Evolutionary conservation across 2,329 filamentous ascomycete genomes (phyloP).

Genomic region (Monilinia fructicola): DNA sequence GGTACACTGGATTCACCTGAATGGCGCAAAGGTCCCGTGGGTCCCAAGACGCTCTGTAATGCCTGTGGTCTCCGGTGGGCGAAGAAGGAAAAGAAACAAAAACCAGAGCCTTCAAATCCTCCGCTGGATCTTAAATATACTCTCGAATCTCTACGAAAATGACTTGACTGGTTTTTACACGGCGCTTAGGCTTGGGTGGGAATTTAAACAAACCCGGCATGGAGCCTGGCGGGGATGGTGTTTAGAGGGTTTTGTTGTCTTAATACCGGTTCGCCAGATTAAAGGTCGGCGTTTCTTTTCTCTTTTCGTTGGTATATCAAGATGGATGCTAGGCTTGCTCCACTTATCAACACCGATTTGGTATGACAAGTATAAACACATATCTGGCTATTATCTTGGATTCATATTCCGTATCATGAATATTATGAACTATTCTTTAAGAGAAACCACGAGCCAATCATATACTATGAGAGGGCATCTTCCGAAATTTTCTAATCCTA

Average conservation of each 20-base stretch:
- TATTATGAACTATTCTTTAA: not conserved
- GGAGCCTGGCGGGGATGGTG: slow-evolving; percentile 17
- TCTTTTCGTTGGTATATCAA: slow-evolving; percentile 1
- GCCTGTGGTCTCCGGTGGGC: slow-evolving; percentile 80
- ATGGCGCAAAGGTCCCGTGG: slow-evolving; percentile 91
- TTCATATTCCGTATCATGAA: not conserved
- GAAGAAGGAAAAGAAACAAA: slow-evolving; percentile 76
- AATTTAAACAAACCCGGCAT: not conserved
- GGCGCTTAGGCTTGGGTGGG: slow-evolving; percentile 5
- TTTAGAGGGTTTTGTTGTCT: not conserved
- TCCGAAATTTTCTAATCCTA: too few relatives aligned
- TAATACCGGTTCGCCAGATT: slow-evolving; percentile 4
- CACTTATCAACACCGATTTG: too few relatives aligned
- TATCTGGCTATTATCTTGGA: not conserved
- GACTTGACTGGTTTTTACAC: slow-evolving; percentile 7
- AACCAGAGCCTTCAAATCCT: not conserved
- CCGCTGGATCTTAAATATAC: not conserved
- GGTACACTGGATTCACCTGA: slow-evolving; percentile 88
- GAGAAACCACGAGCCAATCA: not conserved
- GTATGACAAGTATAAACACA: not conserved
- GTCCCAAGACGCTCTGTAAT: slow-evolving; percentile 93
- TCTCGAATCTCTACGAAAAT: slow-evolving; percentile 15
- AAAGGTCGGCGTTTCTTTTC: slow-evolving; percentile 10
- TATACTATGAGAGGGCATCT: not conserved
- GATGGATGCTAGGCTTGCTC: not conserved